phyloP scores from a whole-genome alignment of 208 protist genomes.

The Leishmania tropica region DNA sequence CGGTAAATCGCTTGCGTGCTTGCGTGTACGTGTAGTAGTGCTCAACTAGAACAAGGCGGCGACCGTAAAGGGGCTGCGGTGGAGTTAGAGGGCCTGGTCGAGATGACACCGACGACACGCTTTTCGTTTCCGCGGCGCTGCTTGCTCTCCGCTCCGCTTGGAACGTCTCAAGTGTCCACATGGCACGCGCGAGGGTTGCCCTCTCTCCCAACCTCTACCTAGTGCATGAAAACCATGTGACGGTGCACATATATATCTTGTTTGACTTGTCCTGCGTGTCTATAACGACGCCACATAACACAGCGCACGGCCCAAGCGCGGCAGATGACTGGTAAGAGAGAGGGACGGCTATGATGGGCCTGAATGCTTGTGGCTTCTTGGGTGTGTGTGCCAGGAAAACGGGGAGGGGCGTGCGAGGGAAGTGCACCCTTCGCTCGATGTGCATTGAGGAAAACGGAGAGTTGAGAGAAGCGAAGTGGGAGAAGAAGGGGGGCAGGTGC shows the following conservation, averaged over 20 bases:
- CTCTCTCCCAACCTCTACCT: background rate
- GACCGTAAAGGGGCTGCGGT: no score
- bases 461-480: background rate
- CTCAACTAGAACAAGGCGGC: background rate
- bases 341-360: background rate
- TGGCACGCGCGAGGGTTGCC: background rate
- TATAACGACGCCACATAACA: constrained; percentile 8
- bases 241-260: background rate
- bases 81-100: background rate
- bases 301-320: background rate
- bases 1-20: constrained; percentile 5
- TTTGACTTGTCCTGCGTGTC: background rate
- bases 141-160: background rate
- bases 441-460: background rate
- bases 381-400: background rate
- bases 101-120: background rate
- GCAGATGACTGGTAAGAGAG: background rate
- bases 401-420: no score
- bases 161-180: background rate
- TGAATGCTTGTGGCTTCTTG: background rate
- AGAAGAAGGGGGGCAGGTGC: background rate
- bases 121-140: background rate
- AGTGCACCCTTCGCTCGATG: no score
- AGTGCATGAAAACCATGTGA: background rate
- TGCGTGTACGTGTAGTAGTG: background rate